Percentiles rank a stretch among this genome's conserved stretches.
phyloP scores from a whole-genome alignment of 352 stramenopile genomes.

The Phytophthora syringae region DNA sequence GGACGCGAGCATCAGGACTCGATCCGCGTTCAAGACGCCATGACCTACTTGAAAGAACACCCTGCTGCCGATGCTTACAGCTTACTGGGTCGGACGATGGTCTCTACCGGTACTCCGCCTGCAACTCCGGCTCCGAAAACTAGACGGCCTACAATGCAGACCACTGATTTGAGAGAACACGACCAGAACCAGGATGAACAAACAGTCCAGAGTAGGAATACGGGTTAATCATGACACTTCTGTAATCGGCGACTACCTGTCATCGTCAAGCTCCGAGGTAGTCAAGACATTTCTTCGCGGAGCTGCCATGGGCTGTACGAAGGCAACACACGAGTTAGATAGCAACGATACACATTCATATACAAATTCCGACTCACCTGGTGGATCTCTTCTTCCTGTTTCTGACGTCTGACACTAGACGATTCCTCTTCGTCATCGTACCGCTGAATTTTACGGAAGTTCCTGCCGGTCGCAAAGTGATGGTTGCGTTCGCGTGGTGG shows the following conservation, averaged over 20 bases:
- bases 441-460: conserved; percentile 27
- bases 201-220: conserved; percentile 5
- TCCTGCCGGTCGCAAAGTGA: conserved; percentile 27
- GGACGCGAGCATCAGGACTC: conserved; percentile 43
- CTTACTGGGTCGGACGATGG: conserved; percentile 75
- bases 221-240: background rate
- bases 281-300: conserved; percentile 35
- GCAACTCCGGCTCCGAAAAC: conserved; percentile 9
- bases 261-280: conserved; percentile 13
- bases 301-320: conserved; percentile 31
- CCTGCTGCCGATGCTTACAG: conserved; percentile 62
- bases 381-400: conserved; percentile 22
- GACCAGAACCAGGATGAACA: background rate
- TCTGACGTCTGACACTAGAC: conserved; percentile 12
- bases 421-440: conserved; percentile 23
- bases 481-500: conserved; percentile 48
- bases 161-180: background rate
- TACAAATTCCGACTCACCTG: conserved; percentile 11
- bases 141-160: conserved; percentile 7
- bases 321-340: background rate
- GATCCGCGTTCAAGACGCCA: conserved; percentile 54
- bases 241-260: conserved; percentile 8
- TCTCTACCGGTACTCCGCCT: conserved; percentile 23
- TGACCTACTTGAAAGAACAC: conserved; percentile 55
- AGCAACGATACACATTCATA: background rate